Evolutionary conservation across 805 yeast species (phyloP).

Genomic region (Zygotorulaspora danielsina): DNA sequence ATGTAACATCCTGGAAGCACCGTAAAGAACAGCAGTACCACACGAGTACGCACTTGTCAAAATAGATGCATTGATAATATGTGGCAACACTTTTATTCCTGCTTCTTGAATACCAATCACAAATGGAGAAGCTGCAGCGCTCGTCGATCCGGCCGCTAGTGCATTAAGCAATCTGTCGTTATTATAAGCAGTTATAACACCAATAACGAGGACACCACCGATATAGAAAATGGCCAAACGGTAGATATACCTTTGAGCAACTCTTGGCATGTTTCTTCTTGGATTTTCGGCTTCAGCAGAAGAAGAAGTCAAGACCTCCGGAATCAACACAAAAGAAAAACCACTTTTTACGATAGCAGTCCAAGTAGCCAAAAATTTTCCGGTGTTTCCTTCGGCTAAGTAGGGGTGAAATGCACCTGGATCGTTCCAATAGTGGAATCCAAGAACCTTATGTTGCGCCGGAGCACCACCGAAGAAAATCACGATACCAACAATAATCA

Average conservation of each 20-base stretch:
- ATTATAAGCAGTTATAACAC: slow-evolving; percentile 47
- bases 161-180: slow-evolving; percentile 35
- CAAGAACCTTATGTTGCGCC: slow-evolving; percentile 42
- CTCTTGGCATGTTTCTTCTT: slow-evolving; percentile 49
- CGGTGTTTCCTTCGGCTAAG: slow-evolving; percentile 39
- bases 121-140: slow-evolving; percentile 42
- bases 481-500: slow-evolving; percentile 52
- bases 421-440: slow-evolving; percentile 58
- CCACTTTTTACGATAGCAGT: slow-evolving; percentile 38
- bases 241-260: slow-evolving; percentile 46
- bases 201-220: slow-evolving; percentile 48
- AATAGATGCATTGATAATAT: slow-evolving; percentile 58
- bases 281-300: slow-evolving; percentile 45
- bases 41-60: slow-evolving; percentile 43
- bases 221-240: slow-evolving; percentile 53
- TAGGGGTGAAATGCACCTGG: slow-evolving; percentile 44
- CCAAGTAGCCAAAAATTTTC: slow-evolving; percentile 49
- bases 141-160: slow-evolving; percentile 33
- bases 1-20: slow-evolving; percentile 45
- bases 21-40: slow-evolving; percentile 44
- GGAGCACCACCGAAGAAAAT: slow-evolving; percentile 69
- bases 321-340: slow-evolving; percentile 7
- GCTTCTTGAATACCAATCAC: slow-evolving; percentile 48
- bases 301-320: slow-evolving; percentile 26
- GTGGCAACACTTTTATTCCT: slow-evolving; percentile 66